Base-by-base conservation (phyloP, 2,329 filamentous ascomycete genomes). In the Calonectria hawksworthii region DNA sequence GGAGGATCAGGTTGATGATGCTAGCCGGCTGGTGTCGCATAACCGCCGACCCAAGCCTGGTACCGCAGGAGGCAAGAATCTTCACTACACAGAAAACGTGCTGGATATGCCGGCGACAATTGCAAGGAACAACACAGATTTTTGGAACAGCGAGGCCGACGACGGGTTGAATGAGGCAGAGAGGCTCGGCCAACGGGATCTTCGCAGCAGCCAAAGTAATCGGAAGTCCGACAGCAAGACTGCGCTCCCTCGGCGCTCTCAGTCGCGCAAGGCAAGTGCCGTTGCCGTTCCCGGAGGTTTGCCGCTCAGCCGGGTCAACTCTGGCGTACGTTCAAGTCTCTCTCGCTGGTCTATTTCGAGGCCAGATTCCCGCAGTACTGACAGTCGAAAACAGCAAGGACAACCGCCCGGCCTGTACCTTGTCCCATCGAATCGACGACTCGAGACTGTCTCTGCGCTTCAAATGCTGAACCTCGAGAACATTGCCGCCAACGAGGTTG, bases 391-490 rank as follows among this genome's bases (percentile, higher is more conserved):
- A 75, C 85, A 85, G 78, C 84, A 84, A 79, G 75, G 81, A 9
- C 81, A 84, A 18, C 85, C 83, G 59, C 82, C 86, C 1, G 89
- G 90, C 1, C 88, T 93, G 66, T 92, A 90, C 79, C 84, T 91
- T 41, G 80, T 89, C 23, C 88, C 88, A 11, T 91, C 90, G 2
- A 89, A 90, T 78, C 89, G 90, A 44, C 90, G 89, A 16, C 86
- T 93, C 34, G 92, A 93, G 79, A 88, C 91, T 7, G 91, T 94
- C 36, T 93, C 92, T 23, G 90, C 96, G 8, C 88, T 97, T 50
- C 95, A 98, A 82, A 97, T 98, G 92, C 91, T 98, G 34, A 96
- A 97, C 76, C 91, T 99, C 1, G 97, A 99, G 85, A 96, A 97
- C 81, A 94, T 98, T 71, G 96, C 96, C 0, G 93, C 96, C 74